Conservation (phyloP, 2,329 filamentous ascomycete genomes). For the Hypocreales sp. region DNA sequence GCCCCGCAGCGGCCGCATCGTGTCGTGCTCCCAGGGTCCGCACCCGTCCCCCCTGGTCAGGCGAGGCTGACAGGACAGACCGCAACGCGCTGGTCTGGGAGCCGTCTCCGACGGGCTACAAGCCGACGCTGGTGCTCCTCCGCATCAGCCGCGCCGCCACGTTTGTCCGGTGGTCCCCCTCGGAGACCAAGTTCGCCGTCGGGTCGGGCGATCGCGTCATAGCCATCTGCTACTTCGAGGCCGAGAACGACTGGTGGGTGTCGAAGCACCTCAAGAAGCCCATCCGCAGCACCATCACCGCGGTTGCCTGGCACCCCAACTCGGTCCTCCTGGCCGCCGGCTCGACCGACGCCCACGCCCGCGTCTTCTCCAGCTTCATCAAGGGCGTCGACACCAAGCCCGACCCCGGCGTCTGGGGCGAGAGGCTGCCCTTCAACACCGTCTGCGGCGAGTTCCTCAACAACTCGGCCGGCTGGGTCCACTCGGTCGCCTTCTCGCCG, state of each 20-base stretch:
- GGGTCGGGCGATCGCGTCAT: slow-evolving; percentile 92
- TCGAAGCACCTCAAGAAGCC: slow-evolving; percentile 99
- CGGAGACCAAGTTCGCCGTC: slow-evolving; percentile 93
- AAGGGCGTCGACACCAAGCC: slow-evolving; percentile 84
- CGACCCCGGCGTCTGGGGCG: slow-evolving; percentile 81
- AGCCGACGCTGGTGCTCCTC: slow-evolving; percentile 89
- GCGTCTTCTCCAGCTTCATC: slow-evolving; percentile 91
- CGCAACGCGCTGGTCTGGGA: slow-evolving; percentile 98
- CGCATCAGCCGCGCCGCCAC: slow-evolving; percentile 95
- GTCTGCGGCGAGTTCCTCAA: slow-evolving; percentile 95
- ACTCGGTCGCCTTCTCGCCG: slow-evolving; percentile 84
- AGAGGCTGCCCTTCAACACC: slow-evolving; percentile 92
- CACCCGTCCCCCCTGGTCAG: too few species aligned
- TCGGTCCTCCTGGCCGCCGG: slow-evolving; percentile 87
- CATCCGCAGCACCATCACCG: slow-evolving; percentile 91
- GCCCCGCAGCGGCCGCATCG: slow-evolving; percentile 77
- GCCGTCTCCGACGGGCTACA: slow-evolving; percentile 80
- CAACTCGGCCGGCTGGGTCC: slow-evolving; percentile 92
- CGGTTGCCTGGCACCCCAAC: slow-evolving; percentile 93
- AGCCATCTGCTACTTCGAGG: slow-evolving; percentile 95
- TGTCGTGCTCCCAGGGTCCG: slow-evolving; percentile 97
- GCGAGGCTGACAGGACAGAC: slow-evolving; percentile 35
- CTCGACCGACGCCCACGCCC: slow-evolving; percentile 91
- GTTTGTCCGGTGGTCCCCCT: slow-evolving; percentile 93
- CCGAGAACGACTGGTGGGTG: slow-evolving; percentile 99